Base-by-base conservation (phyloP, 83 land plant species). In the Picea abies region DNA sequence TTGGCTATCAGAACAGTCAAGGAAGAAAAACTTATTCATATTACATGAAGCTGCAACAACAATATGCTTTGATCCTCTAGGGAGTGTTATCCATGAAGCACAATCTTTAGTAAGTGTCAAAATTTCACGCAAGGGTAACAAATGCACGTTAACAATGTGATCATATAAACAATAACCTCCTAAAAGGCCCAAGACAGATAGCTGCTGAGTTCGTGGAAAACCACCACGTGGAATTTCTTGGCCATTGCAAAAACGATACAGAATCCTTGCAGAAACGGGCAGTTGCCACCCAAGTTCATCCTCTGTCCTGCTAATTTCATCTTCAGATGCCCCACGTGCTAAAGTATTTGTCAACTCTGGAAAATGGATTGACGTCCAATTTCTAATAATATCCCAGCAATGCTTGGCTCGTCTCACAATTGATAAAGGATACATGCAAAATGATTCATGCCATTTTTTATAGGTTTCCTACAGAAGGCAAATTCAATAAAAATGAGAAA, bases 201-300 rank as follows among this genome's bases (percentile, higher is more conserved):
- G 58, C 35, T 64, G 77, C 17, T 67, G 16, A 20, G 67, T 75
- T 4, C 70, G 41, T 2, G 5, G 6, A 39, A 29, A 83, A 0
- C 65, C 83, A 17, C 32, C 73, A 16, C 70, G 80, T 35, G 78
- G 79, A 3, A 83, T 25, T 17, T 89, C 79, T 82, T 97, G 99
- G 39, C 99, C 99, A 87, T 94, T 85, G 67, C 87, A 89, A 78
- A 96, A 92, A 2, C 97, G 92, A 85, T 94, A 97, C 11, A 97
- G 67, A 60, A 96, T 39, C 44, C 93, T 90, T 22, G 88, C 91
- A 3, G 95, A 78, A 63, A 85, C 78, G 68, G 99, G 99, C 37
- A 97, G 76, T 58, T 85, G 86, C 47, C 94, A 90, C 56, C 88
- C 88, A 61, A 97, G 84, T 16, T 2, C 25, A 5, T 71, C 29